Base-by-base conservation (phyloP, 257 asterid species). In the Osmanthus fragrans region DNA sequence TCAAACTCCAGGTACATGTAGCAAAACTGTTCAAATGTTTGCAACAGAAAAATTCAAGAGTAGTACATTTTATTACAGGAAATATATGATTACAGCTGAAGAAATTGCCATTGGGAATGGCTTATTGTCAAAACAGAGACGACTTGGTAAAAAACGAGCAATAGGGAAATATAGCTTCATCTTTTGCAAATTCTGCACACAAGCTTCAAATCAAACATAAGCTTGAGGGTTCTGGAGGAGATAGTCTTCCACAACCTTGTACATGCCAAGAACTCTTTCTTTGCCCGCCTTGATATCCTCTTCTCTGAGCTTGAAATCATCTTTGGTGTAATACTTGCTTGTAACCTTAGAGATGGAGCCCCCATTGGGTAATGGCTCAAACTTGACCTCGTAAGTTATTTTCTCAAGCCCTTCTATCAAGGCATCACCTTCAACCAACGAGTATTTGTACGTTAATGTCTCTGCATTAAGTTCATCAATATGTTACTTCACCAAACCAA, bases 381-480 rank as follows among this genome's bases (percentile, higher is more conserved):
- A 67, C 49, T 76, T 76, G 64, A 76, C 51, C 68, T 66, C 79
- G 13, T 45, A 72, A 29, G 73, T 67, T 32, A 77, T 69, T 32
- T 77, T 77, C 67, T 77, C 70, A 32, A 77, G 75, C 68, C 64
- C 47, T 19, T 54, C 80, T 19, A 51, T 70, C 75, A 76, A 47
- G 13, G 80, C 69, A 54, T 51, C 75, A 19, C 80, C 80, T 54
- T 77, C 80, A 21, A 77, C 42, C 63, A 77, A 67, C 15, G 45
- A 49, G 71, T 69, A 77, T 56, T 54, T 69, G 23, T 77, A 77
- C 3, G 70, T 70, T 7, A 49, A 70, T 2, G 75, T 70, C 40
- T 51, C 75, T 37, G 70, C 71, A 47, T 54, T 54, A 23, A 75
- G 47, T 49, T 76, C 75, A n/a, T 76, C 70, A 27, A 76, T 76